These are phyloP conservation scores for Daldinia sp. DNA, from an alignment of 2,329 filamentous ascomycete species.

Conservation along the genomic window DNA sequence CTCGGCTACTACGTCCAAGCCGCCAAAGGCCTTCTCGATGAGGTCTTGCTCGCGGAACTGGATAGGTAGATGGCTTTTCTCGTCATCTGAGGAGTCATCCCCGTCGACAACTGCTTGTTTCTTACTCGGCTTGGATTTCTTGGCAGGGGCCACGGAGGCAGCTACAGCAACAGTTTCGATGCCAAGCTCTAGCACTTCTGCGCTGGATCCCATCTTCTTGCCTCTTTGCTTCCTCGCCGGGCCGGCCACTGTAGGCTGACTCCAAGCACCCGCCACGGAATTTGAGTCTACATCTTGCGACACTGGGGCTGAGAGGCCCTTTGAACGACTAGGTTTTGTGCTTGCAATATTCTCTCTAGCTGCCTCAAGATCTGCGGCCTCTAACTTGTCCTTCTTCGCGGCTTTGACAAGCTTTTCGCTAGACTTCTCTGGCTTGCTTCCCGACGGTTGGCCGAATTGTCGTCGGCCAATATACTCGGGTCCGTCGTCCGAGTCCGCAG, in stretches of 20 bases:
- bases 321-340: slow-evolving; percentile 35
- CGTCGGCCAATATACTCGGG: slow-evolving; percentile 71
- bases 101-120: slow-evolving; percentile 43
- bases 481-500: slow-evolving; percentile 60
- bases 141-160: slow-evolving; percentile 36
- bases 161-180: slow-evolving; percentile 41
- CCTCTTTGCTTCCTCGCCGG: slow-evolving; percentile 40
- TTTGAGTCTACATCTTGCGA: slow-evolving; percentile 26
- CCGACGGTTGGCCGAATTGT: slow-evolving; percentile 65
- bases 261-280: slow-evolving; percentile 45
- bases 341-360: slow-evolving; percentile 47
- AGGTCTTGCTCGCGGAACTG: slow-evolving; percentile 70
- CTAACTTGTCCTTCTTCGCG: slow-evolving; percentile 48
- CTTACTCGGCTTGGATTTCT: slow-evolving; percentile 41
- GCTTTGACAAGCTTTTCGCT: slow-evolving; percentile 40
- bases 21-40: slow-evolving; percentile 85
- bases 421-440: slow-evolving; percentile 42
- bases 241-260: slow-evolving; percentile 37
- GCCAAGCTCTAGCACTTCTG: slow-evolving; percentile 45
- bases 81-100: slow-evolving; percentile 57
- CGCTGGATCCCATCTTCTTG: slow-evolving; percentile 38
- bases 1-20: slow-evolving; percentile 80
- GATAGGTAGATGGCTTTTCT: slow-evolving; percentile 62
- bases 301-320: slow-evolving; percentile 35
- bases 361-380: slow-evolving; percentile 53